Percentiles rank a stretch among this genome's conserved stretches.
Evolutionary conservation across 306 rosid species (phyloP).

Genomic region (Comarum palustre): DNA sequence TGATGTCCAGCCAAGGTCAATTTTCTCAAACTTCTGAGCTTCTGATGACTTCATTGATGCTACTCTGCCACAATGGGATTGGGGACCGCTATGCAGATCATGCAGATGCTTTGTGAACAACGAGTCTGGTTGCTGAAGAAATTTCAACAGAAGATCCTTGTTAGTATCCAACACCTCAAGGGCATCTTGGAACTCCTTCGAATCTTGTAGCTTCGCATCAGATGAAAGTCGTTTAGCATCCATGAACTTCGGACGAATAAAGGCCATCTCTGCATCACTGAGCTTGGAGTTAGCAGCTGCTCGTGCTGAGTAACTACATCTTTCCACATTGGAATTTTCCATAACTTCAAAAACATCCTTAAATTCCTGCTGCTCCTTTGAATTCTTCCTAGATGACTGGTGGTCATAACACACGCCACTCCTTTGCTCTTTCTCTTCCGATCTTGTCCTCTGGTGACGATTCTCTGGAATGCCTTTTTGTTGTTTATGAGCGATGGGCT

Average conservation of each 20-base stretch:
- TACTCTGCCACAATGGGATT: conserved; percentile 42
- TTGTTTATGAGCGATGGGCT: conserved; percentile 48
- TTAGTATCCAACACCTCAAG: conserved; percentile 83
- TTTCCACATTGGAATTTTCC: conserved; percentile 56
- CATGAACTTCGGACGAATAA: conserved; percentile 76
- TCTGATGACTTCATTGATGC: conserved; percentile 42
- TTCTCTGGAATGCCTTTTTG: conserved; percentile 37
- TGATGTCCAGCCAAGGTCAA: conserved; percentile 42
- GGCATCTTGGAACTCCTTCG: conserved; percentile 69
- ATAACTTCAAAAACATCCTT: conserved; percentile 92
- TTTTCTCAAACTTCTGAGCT: conserved; percentile 36
- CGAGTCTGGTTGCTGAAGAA: conserved; percentile 81
- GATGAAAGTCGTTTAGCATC: conserved; percentile 83
- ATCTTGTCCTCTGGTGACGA: conserved; percentile 25
- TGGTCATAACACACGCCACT: conserved; percentile 30
- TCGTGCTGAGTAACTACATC: conserved; percentile 45
- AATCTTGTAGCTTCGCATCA: conserved; percentile 64
- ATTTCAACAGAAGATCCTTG: conserved; percentile 74
- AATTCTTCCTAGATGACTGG: conserved; percentile 51
- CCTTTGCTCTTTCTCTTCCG: conserved; percentile 45
- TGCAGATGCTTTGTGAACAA: conserved; percentile 77
- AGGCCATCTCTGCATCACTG: conserved; percentile 70
- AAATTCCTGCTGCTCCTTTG: conserved; percentile 68
- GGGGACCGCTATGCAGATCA: conserved; percentile 54
- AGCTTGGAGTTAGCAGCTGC: conserved; percentile 40